Evolutionary conservation across 768 basidiomycete genomes (phyloP).

Genomic region (Tubosaeta sp.): DNA sequence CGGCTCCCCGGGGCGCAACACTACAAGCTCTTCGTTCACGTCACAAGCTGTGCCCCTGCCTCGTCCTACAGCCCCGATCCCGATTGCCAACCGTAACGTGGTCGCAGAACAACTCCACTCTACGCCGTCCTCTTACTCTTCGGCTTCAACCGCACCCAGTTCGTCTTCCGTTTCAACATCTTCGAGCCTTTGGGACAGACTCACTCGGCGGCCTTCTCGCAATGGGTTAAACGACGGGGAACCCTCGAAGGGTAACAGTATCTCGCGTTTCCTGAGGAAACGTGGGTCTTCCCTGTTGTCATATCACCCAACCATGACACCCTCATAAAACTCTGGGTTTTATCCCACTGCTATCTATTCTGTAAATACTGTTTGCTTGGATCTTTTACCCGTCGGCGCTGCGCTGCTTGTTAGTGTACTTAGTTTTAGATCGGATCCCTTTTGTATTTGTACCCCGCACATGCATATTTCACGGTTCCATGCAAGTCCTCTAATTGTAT

Average conservation of each 20-base stretch:
- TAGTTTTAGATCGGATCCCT: neutral
- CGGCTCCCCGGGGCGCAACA: neutral
- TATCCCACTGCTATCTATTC: neutral
- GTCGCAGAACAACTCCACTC: neutral
- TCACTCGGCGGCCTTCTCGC: slow-evolving; percentile 18
- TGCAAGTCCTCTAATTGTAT: slow-evolving; percentile 22
- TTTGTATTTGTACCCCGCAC: neutral
- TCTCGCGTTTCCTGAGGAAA: slow-evolving; percentile 22
- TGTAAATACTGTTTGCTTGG: neutral
- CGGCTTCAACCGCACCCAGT: neutral
- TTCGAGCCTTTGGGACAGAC: slow-evolving; percentile 23
- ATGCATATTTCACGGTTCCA: slow-evolving; percentile 1
- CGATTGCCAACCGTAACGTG: neutral
- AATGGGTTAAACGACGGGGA: slow-evolving; percentile 10
- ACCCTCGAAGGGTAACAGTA: slow-evolving; percentile 8
- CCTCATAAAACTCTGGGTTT: neutral
- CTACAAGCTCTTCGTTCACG: neutral
- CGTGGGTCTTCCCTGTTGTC: slow-evolving; percentile 7
- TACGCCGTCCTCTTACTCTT: slow-evolving; percentile 1
- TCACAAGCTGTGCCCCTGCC: neutral
- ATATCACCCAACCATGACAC: slow-evolving; percentile 1
- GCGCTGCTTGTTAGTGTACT: neutral
- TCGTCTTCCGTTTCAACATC: slow-evolving; percentile 5
- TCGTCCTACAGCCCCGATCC: slow-evolving; percentile 3
- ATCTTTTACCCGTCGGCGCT: neutral